phyloP scores from a whole-genome alignment of 441 rosid genomes.

The Capsella rubella region DNA sequence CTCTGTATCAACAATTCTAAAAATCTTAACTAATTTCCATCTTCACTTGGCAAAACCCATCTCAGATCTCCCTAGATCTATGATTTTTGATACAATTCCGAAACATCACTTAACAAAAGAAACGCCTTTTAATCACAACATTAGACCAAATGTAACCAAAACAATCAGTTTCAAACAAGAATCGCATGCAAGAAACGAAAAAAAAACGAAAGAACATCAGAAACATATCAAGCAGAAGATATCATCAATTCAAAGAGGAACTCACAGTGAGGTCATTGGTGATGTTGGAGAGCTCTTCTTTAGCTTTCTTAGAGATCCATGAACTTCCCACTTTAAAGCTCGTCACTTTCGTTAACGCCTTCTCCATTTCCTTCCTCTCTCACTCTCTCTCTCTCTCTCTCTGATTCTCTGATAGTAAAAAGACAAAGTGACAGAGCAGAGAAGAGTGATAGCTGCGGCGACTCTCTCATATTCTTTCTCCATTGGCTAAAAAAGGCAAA shows the following conservation, averaged over 20 bases:
- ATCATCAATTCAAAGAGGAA: background rate
- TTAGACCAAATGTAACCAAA: slow-evolving; percentile 24
- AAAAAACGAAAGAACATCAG: background rate
- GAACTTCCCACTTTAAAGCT: slow-evolving; percentile 76
- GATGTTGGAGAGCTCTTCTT: slow-evolving; percentile 80
- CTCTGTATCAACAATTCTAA: background rate
- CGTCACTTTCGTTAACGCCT: slow-evolving; percentile 76
- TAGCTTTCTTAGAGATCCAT: slow-evolving; percentile 93
- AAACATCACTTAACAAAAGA: slow-evolving; percentile 22
- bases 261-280: slow-evolving; percentile 73
- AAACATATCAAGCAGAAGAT: background rate
- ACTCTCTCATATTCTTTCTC: slow-evolving; percentile 23
- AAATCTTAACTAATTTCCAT: background rate
- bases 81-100: slow-evolving; percentile 28
- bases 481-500: slow-evolving; percentile 11
- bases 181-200: slow-evolving; percentile 6
- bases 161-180: background rate
- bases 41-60: slow-evolving; percentile 31
- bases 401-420: slow-evolving; percentile 17
- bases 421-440: slow-evolving; percentile 34
- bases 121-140: slow-evolving; percentile 38
- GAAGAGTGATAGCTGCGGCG: slow-evolving; percentile 42
- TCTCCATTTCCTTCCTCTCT: slow-evolving; percentile 64
- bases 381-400: slow-evolving; percentile 1
- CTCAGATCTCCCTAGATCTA: slow-evolving; percentile 52